A percentile compares a stretch with the other conserved stretches of the same genome.
Conservation (phyloP, 192 early-diverging fungal genomes). For the Dissophora globulifera region DNA sequence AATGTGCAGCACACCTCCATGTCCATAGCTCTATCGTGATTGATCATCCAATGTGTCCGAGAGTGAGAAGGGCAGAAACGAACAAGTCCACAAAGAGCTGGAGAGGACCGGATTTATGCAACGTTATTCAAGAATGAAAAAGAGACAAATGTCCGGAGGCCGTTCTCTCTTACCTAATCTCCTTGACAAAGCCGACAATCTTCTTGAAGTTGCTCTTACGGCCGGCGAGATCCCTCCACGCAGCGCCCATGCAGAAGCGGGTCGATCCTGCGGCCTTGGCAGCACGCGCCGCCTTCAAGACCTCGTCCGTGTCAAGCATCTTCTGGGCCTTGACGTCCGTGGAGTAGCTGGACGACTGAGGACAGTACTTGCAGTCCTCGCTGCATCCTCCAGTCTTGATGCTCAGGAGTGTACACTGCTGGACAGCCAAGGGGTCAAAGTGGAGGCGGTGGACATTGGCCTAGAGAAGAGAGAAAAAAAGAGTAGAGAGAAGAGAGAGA, state of each 20-base stretch:
- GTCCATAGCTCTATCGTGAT: constrained; percentile 68
- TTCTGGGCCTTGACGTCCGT: constrained; percentile 76
- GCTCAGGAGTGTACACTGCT: constrained; percentile 82
- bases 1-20: constrained; percentile 92
- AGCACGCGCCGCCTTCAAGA: constrained; percentile 73
- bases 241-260: constrained; percentile 90
- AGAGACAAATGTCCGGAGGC: no score
- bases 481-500: not conserved
- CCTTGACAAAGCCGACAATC: constrained; percentile 76
- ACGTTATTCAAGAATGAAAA: no score
- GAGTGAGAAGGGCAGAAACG: no score
- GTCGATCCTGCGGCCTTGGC: constrained; percentile 83
- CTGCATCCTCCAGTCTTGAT: constrained; percentile 89
- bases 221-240: constrained; percentile 83
- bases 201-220: constrained; percentile 86
- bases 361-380: constrained; percentile 87
- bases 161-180: constrained; percentile 76
- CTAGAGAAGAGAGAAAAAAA: constrained; percentile 44
- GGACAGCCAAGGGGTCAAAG: constrained; percentile 76
- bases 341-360: constrained; percentile 80
- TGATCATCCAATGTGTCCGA: no score
- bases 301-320: constrained; percentile 74
- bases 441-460: constrained; percentile 79
- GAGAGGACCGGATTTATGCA: no score
- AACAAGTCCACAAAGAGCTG: no score